Base-by-base conservation (phyloP, 805 yeast genomes). In the Komagataella populi region DNA sequence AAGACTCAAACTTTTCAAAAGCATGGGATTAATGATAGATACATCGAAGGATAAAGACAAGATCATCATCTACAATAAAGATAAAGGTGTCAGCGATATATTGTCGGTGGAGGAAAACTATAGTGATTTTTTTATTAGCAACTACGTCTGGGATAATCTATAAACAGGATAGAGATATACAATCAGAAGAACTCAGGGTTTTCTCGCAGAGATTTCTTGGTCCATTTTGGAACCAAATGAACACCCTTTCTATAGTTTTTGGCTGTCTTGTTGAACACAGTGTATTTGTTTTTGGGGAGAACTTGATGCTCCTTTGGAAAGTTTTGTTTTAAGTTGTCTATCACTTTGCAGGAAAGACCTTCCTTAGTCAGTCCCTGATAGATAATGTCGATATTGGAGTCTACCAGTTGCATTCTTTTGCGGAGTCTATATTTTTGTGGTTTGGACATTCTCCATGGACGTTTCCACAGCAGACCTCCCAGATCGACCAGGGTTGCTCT, bases 161-260 rank as follows among this genome's bases (percentile, higher is more conserved):
- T 72, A 53, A 57, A 8, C 17, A 24, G 23, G 14, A 17, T 46
- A 47, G 51, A 45, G 12, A 45, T 45, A 17, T n/a, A 51, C 23
- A 24, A 14, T 63, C 70, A 86, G 64, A 77, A 83, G 62, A 82
- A 75, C 54, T 74, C 74, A 47, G 96, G 96, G 61, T 86, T 84
- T 53, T 77, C 80, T 71, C 96, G 81, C 66, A 83, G 76, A 6
- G 95, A 79, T 55, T 80, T 64, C 70, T 83, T 88, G 51, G 97
- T 89, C 95, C 96, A 89, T 63, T 89, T 87, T 18, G 96, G 96
- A 46, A 84, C 85, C 65, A 81, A 71, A 62, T 91, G 98, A 23
- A 87, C 80, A 56, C 90, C 82, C 70, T 89, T 91, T 71, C 98
- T 80, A 69, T 91, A 93, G 18, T 82, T 83, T 60, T 75, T 80